Evolutionary conservation across 768 basidiomycete genomes (phyloP).

Genomic region (Mycena alexandri): DNA sequence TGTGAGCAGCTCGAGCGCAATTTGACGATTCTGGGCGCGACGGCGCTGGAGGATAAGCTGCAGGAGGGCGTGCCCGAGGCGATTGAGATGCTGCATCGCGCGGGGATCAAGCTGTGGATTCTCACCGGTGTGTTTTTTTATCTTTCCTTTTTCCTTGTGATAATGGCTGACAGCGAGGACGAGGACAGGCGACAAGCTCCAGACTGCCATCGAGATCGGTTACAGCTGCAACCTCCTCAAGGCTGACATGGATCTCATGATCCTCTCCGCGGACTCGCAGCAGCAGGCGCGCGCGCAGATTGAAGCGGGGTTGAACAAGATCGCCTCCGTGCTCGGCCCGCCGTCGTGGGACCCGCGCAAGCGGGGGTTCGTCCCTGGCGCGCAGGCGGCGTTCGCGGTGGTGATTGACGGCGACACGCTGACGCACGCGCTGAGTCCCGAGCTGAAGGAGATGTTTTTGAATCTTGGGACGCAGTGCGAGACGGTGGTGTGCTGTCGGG

Average conservation of each 20-base stretch:
- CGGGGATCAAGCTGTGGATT: conserved; percentile 99
- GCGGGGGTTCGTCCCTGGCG: conserved; percentile 76
- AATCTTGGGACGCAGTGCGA: conserved; percentile 96
- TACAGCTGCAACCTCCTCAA: conserved; percentile 97
- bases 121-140: conserved; percentile 74
- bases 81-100: conserved; percentile 90
- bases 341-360: conserved; percentile 70
- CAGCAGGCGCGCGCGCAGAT: conserved; percentile 87
- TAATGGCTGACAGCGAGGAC: conserved; percentile 5
- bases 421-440: conserved; percentile 79
- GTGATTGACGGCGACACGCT: conserved; percentile 98
- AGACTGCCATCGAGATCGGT: conserved; percentile 98
- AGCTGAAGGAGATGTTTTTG: conserved; percentile 88
- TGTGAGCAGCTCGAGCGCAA: conserved; percentile 87
- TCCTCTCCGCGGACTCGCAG: conserved; percentile 85
- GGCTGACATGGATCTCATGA: conserved; percentile 97
- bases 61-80: conserved; percentile 98
- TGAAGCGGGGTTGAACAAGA: conserved; percentile 94
- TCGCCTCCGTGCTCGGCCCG: conserved; percentile 87
- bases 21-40: conserved; percentile 90
- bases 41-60: conserved; percentile 96
- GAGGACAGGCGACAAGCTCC: conserved; percentile 88
- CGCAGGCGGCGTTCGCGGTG: conserved; percentile 86
- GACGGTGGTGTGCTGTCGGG: conserved; percentile 98
- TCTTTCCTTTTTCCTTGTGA: not conserved